A percentile compares a stretch with the other conserved stretches of the same genome.
phyloP scores from a whole-genome alignment of 495 filamentous ascomycete species.

The Echria macrotheca region DNA sequence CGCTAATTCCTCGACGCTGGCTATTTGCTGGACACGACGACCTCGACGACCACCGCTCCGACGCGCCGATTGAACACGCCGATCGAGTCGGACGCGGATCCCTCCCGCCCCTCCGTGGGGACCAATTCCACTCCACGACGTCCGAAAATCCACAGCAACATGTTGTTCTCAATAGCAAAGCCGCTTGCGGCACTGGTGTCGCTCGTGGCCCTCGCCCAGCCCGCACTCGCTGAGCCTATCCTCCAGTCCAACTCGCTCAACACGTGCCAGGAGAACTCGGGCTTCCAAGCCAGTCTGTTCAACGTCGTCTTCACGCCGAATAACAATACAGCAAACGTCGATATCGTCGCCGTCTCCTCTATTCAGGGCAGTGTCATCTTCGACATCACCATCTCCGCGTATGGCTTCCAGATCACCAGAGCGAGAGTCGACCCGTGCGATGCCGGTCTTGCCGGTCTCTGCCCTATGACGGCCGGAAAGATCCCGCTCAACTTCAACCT shows the following conservation, averaged over 20 bases:
- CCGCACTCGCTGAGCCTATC: not conserved
- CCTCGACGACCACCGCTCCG: not conserved
- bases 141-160: not conserved
- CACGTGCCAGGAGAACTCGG: slow-evolving; percentile 70
- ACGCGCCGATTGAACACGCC: not conserved
- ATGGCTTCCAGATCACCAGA: slow-evolving; percentile 61
- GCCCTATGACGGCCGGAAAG: slow-evolving; percentile 86
- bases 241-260: slow-evolving; percentile 73
- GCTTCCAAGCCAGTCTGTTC: slow-evolving; percentile 79
- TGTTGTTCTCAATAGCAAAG: not conserved
- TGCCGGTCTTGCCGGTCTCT: slow-evolving; percentile 66
- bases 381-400: slow-evolving; percentile 31
- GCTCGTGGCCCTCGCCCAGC: not conserved
- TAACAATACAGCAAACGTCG: slow-evolving; percentile 65
- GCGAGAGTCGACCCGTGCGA: slow-evolving; percentile 73
- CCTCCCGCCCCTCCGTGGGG: not conserved
- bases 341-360: slow-evolving; percentile 76
- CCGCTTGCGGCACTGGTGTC: not conserved
- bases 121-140: not conserved
- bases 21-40: too few species aligned
- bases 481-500: slow-evolving; percentile 62
- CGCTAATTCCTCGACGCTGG: too few species aligned
- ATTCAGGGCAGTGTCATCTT: slow-evolving; percentile 82
- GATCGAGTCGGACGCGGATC: not conserved
- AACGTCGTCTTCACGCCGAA: slow-evolving; percentile 73